phyloP scores from a whole-genome alignment of 805 yeast genomes.

The Yarrowia phangngaensis region DNA sequence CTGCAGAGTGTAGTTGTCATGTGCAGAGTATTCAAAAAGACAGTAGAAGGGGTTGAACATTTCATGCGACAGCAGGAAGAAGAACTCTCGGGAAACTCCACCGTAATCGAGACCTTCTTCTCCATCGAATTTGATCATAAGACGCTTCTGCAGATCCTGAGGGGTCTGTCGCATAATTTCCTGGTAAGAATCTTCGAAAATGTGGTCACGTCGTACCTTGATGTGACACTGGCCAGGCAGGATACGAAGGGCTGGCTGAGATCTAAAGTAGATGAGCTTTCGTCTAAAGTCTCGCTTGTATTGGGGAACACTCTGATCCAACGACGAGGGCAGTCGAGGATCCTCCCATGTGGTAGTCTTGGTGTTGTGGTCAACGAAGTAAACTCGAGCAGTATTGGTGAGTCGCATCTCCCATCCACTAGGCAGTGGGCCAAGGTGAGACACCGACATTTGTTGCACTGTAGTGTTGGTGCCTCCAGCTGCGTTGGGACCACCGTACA shows the following conservation, averaged over 20 bases:
- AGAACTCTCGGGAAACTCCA: conserved; percentile 97
- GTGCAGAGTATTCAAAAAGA: conserved; percentile 93
- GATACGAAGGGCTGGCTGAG: conserved; percentile 96
- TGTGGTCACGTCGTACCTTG: conserved; percentile 93
- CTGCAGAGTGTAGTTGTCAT: conserved; percentile 95
- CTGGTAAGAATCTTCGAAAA: conserved; percentile 96
- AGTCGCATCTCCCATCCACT: conserved; percentile 99
- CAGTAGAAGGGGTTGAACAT: conserved; percentile 99
- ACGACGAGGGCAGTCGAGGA: conserved; percentile 93
- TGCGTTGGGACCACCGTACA: conserved; percentile 69
- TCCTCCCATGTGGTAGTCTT: conserved; percentile 99
- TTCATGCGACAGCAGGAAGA: conserved; percentile 93
- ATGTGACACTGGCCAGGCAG: conserved; percentile 98
- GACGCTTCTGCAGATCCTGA: conserved; percentile 92
- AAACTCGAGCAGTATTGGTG: conserved; percentile 96
- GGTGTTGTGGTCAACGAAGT: conserved; percentile 97
- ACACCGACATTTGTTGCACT: conserved; percentile 95
- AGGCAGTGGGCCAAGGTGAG: conserved; percentile 96
- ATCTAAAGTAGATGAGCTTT: conserved; percentile 93
- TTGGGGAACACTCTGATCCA: conserved; percentile 98
- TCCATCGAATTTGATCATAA: conserved; percentile 98
- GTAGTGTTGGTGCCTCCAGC: conserved; percentile 65
- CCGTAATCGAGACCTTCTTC: conserved; percentile 99
- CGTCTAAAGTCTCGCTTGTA: conserved; percentile 98
- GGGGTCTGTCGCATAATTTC: conserved; percentile 99